These are phyloP conservation scores for Polysphondylium violaceum DNA, from an alignment of 78 protist species.

Conservation along the genomic window DNA sequence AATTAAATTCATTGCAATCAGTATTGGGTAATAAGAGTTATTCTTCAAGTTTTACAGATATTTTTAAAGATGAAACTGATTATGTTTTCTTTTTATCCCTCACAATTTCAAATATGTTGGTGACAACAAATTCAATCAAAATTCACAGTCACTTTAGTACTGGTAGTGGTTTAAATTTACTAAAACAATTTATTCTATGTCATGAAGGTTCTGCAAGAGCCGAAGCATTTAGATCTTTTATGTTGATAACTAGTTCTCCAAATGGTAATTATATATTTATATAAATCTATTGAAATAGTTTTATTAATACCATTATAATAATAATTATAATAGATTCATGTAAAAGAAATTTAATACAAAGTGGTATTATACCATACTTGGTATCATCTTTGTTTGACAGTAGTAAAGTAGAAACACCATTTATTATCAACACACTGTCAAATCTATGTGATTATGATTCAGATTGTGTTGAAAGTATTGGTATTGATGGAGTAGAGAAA, in stretches of 20 bases:
- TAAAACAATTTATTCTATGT: constrained; percentile 69
- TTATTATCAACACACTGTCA: constrained; percentile 18
- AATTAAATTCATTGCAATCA: constrained; percentile 17
- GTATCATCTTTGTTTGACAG: constrained; percentile 45
- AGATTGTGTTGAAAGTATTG: constrained; percentile 48
- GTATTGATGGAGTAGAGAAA: constrained; percentile 48
- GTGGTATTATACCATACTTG: constrained; percentile 34
- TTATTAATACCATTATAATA: neutral
- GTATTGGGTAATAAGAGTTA: neutral
- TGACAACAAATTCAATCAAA: constrained; percentile 21
- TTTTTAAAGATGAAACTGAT: constrained; percentile 65
- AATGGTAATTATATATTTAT: constrained; percentile 15
- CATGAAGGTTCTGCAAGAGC: constrained; percentile 57
- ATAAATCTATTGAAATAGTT: no score
- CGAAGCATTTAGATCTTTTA: constrained; percentile 54
- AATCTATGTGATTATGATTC: constrained; percentile 57
- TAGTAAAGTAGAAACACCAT: constrained; percentile 35
- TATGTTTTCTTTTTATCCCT: constrained; percentile 53
- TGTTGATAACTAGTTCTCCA: constrained; percentile 51
- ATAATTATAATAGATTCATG: constrained; percentile 8
- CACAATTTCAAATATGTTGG: constrained; percentile 72
- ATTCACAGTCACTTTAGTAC: constrained; percentile 31
- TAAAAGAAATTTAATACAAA: constrained; percentile 35
- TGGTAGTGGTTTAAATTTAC: constrained; percentile 29
- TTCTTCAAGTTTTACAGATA: neutral